phyloP scores from a whole-genome alignment of 106 monocot species.

The Narthecium ossifragum region DNA sequence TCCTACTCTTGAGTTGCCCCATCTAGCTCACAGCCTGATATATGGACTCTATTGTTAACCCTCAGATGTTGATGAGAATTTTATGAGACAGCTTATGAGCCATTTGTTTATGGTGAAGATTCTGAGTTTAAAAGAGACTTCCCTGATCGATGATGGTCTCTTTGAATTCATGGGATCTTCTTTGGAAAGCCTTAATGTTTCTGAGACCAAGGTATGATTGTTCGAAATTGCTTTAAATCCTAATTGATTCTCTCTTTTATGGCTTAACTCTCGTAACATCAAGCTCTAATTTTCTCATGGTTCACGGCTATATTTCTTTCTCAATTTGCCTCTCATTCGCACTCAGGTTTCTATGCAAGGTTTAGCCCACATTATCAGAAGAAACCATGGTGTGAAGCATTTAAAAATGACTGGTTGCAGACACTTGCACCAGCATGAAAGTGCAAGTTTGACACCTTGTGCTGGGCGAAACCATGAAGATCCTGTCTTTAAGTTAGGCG shows the following conservation, averaged over 20 bases:
- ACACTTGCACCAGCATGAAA: slow-evolving; percentile 19
- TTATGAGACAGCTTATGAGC: slow-evolving; percentile 53
- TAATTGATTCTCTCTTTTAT: too few relatives aligned
- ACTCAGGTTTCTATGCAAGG: slow-evolving; percentile 44
- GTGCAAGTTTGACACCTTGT: neutral
- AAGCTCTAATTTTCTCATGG: too few relatives aligned
- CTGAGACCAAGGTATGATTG: slow-evolving; percentile 60
- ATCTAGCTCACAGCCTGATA: neutral
- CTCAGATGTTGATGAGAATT: slow-evolving; percentile 42
- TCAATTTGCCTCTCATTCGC: too few relatives aligned
- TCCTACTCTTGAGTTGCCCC: neutral
- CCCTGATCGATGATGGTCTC: slow-evolving; percentile 48
- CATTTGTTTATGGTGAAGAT: slow-evolving; percentile 33
- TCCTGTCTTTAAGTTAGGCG: slow-evolving; percentile 22
- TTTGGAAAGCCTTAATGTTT: slow-evolving; percentile 62
- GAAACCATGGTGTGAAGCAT: slow-evolving; percentile 34
- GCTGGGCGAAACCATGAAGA: slow-evolving; percentile 13
- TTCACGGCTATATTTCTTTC: too few relatives aligned
- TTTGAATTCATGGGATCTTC: slow-evolving; percentile 35
- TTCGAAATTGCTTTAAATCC: neutral
- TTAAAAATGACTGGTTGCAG: slow-evolving; percentile 53
- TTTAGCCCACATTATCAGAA: slow-evolving; percentile 36
- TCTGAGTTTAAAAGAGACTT: slow-evolving; percentile 47
- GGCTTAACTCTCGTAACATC: too few relatives aligned
- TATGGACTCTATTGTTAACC: slow-evolving; percentile 1